These are phyloP conservation scores for Coleophoma eucalyptorum DNA, from an alignment of 2,329 filamentous ascomycete species.

Conservation along the genomic window DNA sequence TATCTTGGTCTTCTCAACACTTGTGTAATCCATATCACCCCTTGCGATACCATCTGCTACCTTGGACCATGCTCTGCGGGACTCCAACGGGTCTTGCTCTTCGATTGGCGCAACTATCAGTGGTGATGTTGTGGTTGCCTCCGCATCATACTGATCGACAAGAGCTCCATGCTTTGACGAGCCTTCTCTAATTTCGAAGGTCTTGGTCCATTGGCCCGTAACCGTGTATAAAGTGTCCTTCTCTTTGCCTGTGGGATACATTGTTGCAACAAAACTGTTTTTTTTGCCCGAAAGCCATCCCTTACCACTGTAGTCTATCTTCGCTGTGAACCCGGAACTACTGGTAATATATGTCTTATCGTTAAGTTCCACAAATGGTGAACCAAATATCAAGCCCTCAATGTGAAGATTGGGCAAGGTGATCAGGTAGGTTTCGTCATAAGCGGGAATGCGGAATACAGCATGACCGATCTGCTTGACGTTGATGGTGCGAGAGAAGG, in stretches of 20 bases:
- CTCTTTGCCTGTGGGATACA: conserved; percentile 68
- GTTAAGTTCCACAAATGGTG: conserved; percentile 89
- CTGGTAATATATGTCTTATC: conserved; percentile 81
- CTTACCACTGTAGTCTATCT: conserved; percentile 89
- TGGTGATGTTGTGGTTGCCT: conserved; percentile 54
- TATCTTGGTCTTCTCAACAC: conserved; percentile 79
- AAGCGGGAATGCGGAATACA: conserved; percentile 66
- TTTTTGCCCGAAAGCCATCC: conserved; percentile 96
- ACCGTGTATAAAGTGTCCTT: conserved; percentile 76
- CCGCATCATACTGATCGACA: conserved; percentile 59
- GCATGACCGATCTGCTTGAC: conserved; percentile 95
- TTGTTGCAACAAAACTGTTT: conserved; percentile 75
- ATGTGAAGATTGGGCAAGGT: conserved; percentile 90
- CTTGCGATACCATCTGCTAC: conserved; percentile 77
- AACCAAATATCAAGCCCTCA: conserved; percentile 82
- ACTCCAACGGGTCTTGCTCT: conserved; percentile 82
- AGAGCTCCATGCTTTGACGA: conserved; percentile 47
- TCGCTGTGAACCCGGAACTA: conserved; percentile 80
- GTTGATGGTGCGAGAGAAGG: conserved; percentile 89
- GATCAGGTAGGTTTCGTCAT: conserved; percentile 69
- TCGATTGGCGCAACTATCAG: conserved; percentile 70
- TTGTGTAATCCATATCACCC: conserved; percentile 80
- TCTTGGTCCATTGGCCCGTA: conserved; percentile 86
- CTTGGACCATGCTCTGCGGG: conserved; percentile 80
- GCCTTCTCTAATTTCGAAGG: conserved; percentile 73